Conservation (phyloP, 495 filamentous ascomycete genomes). For the Geopyxis carbonaria region DNA sequence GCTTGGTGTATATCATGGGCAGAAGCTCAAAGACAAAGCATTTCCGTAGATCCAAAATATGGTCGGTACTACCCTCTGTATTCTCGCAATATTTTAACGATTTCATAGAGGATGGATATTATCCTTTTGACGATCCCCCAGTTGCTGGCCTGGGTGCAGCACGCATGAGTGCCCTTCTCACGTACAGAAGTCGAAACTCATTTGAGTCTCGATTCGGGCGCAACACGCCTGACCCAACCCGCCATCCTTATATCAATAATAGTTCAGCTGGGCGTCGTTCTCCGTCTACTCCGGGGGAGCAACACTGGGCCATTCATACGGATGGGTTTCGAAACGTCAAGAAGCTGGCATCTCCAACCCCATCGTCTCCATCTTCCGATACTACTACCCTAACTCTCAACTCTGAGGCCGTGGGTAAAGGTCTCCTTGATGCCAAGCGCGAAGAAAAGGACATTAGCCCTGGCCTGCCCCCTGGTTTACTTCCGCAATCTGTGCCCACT, state of each 20-base stretch:
- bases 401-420: too few species aligned
- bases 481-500: slow-evolving; percentile 6
- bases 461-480: background rate
- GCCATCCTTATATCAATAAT: slow-evolving; percentile 60
- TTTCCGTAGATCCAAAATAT: slow-evolving; percentile 96
- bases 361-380: slow-evolving; percentile 1
- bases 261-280: slow-evolving; percentile 26
- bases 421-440: too few species aligned
- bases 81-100: slow-evolving; percentile 4
- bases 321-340: slow-evolving; percentile 56
- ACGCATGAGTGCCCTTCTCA: slow-evolving; percentile 89
- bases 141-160: slow-evolving; percentile 76
- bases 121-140: slow-evolving; percentile 67
- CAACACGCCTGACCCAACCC: slow-evolving; percentile 73
- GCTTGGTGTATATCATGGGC: slow-evolving; percentile 99
- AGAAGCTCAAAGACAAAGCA: slow-evolving; percentile 91
- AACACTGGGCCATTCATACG: slow-evolving; percentile 89
- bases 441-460: background rate
- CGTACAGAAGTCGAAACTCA: slow-evolving; percentile 82
- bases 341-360: slow-evolving; percentile 24
- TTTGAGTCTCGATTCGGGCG: slow-evolving; percentile 90
- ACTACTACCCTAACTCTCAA: slow-evolving; percentile 1
- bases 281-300: slow-evolving; percentile 51
- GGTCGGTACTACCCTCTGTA: slow-evolving; percentile 25
- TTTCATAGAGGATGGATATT: slow-evolving; percentile 74